A percentile compares a stretch with the other conserved stretches of the same genome.
Conservation (phyloP, 2,329 filamentous ascomycete genomes). For the Scedosporium dehoogii region DNA sequence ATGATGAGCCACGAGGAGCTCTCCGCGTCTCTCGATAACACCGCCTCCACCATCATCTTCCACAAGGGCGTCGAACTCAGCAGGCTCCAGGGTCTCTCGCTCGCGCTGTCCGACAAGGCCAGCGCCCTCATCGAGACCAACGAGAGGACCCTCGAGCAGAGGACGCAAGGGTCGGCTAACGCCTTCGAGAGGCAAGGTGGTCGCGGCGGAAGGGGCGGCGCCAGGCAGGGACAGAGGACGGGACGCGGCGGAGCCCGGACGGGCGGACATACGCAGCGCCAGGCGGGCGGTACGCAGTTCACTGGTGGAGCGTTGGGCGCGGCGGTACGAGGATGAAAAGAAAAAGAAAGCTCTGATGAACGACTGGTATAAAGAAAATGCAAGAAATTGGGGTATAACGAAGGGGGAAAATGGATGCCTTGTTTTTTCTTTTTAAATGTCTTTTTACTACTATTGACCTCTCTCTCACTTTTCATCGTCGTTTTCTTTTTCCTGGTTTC, state of each 20-base stretch:
- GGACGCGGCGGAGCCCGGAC: conserved; percentile 48
- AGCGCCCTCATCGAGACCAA: conserved; percentile 93
- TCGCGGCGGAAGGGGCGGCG: conserved; percentile 57
- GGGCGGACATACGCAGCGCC: conserved; percentile 51
- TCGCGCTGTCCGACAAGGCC: conserved; percentile 92
- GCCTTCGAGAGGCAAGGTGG: conserved; percentile 90
- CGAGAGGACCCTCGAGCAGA: conserved; percentile 92
- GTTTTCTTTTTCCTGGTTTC: conserved; percentile 6
- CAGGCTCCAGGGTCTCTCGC: conserved; percentile 85
- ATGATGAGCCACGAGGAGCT: conserved; percentile 99
- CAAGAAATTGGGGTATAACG: not conserved
- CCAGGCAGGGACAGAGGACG: conserved; percentile 38
- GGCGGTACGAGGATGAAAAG: conserved; percentile 47
- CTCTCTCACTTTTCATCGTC: not conserved
- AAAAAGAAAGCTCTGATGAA: not conserved
- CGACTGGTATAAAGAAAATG: not conserved
- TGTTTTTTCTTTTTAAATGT: not conserved
- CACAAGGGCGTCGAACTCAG: conserved; percentile 98
- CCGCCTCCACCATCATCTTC: conserved; percentile 96
- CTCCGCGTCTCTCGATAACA: conserved; percentile 90
- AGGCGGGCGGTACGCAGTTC: conserved; percentile 68
- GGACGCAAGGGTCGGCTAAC: conserved; percentile 90
- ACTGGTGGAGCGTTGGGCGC: conserved; percentile 70
- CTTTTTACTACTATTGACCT: not conserved
- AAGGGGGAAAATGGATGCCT: not conserved